Base-by-base conservation (phyloP, 2,329 filamentous ascomycete genomes). In the Colletotrichum liriopes region DNA sequence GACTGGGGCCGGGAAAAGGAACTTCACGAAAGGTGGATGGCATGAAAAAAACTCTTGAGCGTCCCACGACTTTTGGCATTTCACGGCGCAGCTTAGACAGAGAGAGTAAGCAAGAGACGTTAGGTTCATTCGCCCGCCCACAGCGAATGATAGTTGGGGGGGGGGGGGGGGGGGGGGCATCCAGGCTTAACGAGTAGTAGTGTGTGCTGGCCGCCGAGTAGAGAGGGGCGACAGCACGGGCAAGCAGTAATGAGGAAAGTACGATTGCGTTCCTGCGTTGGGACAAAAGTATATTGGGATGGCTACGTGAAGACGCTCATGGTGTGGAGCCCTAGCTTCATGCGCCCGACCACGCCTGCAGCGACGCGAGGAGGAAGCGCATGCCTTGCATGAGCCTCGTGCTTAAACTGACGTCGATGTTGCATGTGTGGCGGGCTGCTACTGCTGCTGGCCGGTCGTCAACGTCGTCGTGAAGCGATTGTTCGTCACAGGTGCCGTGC, bases 21-120 rank as follows among this genome's bases (percentile, higher is more conserved):
- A 49, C 45, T 59, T 72, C 26, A 72, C 65, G 66, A 64, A 52
- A 56, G 65, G 52, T 41, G 65, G 70, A 65, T 60, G 60, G 70
- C 47, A 65, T 55, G 65, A 47, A 62, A 51, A 69, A 49, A 49
- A 12, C 56, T 64, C 56, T 69, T 54, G n/a, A 72, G 62, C 65
- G 65, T 70, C 59, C 65, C 49, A 72, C 70, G 55, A 72, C 59
- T 55, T 52, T 67, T 67, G 59, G 70, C 70, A 72, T 72, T 69
- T 64, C 59, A 72, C 54, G 65, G 70, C 70, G 70, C 43, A 70
- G 70, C 56, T 60, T 71, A 71, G 69, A 71, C 51, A 68, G 59
- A 63, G 65, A 59, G 1, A 16, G 41, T 14, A 32, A 51, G 32
- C 32, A 68, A 63, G 58, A 51, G 47, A 56, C 32, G 45, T 29